A percentile compares a stretch with the other conserved stretches of the same genome.
phyloP scores from a whole-genome alignment of 345 rosid genomes.

The Rhizophora apiculata region DNA sequence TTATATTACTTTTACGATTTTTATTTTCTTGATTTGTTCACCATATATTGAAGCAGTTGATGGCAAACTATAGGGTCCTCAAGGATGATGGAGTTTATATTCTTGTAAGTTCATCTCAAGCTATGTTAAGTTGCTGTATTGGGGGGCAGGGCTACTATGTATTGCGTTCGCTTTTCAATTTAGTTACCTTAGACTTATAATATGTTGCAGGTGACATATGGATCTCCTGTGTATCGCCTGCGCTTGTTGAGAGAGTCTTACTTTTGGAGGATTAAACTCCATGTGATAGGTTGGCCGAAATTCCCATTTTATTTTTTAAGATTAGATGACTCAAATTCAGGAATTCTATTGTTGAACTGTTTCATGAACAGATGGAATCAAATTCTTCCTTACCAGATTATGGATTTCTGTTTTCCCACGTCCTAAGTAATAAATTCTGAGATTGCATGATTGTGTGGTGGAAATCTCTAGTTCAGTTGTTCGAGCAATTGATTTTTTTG shows the following conservation, averaged over 20 bases:
- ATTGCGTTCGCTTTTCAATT: background rate
- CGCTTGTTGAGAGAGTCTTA: conserved; percentile 47
- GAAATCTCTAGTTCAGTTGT: background rate
- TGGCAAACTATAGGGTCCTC: conserved; percentile 92
- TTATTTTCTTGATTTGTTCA: conserved; percentile 63
- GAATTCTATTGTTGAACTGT: background rate
- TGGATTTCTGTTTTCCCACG: no score
- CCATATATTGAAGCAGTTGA: conserved; percentile 89
- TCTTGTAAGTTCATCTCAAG: conserved; percentile 44
- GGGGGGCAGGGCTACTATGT: background rate
- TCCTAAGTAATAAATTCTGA: no score
- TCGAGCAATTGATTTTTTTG: background rate
- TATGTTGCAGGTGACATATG: conserved; percentile 68
- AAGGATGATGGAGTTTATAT: conserved; percentile 87
- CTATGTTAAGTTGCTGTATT: background rate
- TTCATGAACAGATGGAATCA: no score
- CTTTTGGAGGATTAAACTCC: conserved; percentile 61
- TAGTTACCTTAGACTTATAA: conserved; percentile 13
- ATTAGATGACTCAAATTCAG: background rate
- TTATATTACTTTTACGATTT: conserved; percentile 28
- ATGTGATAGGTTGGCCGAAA: conserved; percentile 60
- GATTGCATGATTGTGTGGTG: background rate
- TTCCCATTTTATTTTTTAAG: background rate
- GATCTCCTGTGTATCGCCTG: conserved; percentile 72
- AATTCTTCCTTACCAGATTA: no score